Conservation (phyloP, 1,284 basidiomycete genomes). For the Puccinia coronata region DNA sequence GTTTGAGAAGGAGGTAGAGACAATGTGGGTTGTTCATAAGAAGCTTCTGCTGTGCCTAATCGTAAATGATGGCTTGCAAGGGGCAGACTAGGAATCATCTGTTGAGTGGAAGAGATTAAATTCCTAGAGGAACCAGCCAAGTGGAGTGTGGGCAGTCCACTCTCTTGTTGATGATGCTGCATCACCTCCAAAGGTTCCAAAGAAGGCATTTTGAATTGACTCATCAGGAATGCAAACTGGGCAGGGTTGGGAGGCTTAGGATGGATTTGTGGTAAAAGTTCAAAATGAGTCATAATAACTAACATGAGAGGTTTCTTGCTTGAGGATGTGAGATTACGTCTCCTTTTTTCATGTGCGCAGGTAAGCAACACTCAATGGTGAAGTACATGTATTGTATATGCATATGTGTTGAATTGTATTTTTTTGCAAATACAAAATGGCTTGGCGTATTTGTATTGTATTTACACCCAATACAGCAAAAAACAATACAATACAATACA, state of each 20-base stretch:
- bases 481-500: no score
- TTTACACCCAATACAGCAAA: no score
- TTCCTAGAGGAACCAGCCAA: neutral
- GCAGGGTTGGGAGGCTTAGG: neutral
- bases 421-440: no score
- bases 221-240: neutral
- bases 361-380: no score
- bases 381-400: no score
- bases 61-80: neutral
- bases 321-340: no score
- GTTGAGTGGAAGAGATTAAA: neutral
- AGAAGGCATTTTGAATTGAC: neutral
- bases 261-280: neutral
- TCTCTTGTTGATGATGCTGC: constrained; percentile 1
- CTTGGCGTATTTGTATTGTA: no score
- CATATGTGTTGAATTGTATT: no score
- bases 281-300: no score
- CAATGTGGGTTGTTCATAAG: neutral
- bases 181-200: neutral
- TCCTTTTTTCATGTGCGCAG: neutral
- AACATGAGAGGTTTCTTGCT: no score
- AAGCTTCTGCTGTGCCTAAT: neutral
- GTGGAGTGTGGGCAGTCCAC: no score
- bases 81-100: neutral
- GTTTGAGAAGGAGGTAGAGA: constrained; percentile 1